phyloP scores from a whole-genome alignment of 306 rosid genomes.

The Fragaria nilgerrensis region DNA sequence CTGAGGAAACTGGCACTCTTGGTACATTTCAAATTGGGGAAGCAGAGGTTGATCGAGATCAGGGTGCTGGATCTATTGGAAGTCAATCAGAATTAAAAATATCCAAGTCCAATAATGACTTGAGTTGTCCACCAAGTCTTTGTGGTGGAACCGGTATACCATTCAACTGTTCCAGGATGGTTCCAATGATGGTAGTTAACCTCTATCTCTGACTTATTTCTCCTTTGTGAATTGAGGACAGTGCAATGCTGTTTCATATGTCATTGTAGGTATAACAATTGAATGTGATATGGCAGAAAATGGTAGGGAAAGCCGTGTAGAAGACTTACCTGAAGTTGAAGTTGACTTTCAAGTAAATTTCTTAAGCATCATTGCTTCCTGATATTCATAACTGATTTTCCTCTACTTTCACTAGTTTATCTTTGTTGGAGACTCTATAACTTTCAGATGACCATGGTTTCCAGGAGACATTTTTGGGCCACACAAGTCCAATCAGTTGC shows the following conservation, averaged over 20 bases:
- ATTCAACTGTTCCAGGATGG: constrained; percentile 45
- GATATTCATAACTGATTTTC: background rate
- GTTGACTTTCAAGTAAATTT: constrained; percentile 81
- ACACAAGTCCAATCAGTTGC: constrained; percentile 86
- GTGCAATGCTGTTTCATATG: background rate
- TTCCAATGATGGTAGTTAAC: constrained; percentile 35
- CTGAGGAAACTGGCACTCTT: constrained; percentile 37
- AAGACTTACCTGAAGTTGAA: constrained; percentile 83
- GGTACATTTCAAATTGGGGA: constrained; percentile 34
- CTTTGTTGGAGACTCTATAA: constrained; percentile 34
- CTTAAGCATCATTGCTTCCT: background rate
- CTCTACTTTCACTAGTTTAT: constrained; percentile 15
- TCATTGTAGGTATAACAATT: constrained; percentile 11
- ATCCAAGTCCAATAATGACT: constrained; percentile 37
- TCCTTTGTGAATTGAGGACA: background rate
- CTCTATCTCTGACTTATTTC: constrained; percentile 8
- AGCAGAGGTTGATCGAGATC: constrained; percentile 41
- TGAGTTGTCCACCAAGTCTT: constrained; percentile 36
- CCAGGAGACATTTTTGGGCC: constrained; percentile 97
- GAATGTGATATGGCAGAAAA: constrained; percentile 54
- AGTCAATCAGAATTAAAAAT: constrained; percentile 32
- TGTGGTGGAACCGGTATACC: constrained; percentile 34
- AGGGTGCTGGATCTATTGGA: constrained; percentile 36
- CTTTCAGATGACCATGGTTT: constrained; percentile 35
- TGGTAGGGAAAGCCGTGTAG: constrained; percentile 46